phyloP scores from a whole-genome alignment of 2,329 filamentous ascomycete species.

The Mariannaea sp. region DNA sequence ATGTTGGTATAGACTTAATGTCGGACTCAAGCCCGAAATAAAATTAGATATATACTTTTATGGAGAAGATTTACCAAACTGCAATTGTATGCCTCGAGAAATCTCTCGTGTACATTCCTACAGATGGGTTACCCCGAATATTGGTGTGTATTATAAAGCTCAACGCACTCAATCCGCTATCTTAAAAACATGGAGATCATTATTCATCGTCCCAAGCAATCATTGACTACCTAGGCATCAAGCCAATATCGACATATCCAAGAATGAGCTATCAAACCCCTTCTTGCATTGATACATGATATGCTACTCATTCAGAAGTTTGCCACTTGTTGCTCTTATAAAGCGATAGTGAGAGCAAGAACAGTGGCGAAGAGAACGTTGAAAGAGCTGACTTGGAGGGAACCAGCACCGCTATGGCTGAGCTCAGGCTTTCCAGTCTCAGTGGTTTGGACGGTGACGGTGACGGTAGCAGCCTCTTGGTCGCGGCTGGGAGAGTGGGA shows the following conservation, averaged over 20 bases:
- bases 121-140: conserved; percentile 26
- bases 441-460: conserved; percentile 28
- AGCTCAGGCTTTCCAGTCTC: conserved; percentile 12
- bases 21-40: conserved; percentile 18
- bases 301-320: too few relatives aligned
- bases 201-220: conserved; percentile 28
- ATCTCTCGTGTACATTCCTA: conserved; percentile 31
- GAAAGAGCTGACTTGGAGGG: conserved; percentile 23
- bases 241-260: conserved; percentile 10
- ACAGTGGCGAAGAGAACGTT: conserved; percentile 32
- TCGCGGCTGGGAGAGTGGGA: background rate
- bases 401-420: conserved; percentile 25
- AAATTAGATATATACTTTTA: conserved; percentile 22
- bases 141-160: conserved; percentile 20
- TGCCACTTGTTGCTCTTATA: too few relatives aligned
- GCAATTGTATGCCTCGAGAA: too few relatives aligned
- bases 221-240: conserved; percentile 25
- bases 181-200: conserved; percentile 27
- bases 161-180: conserved; percentile 14
- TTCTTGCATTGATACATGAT: too few relatives aligned
- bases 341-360: conserved; percentile 29
- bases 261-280: conserved; percentile 6
- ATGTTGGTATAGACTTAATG: conserved; percentile 74
- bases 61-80: conserved; percentile 31
- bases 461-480: conserved; percentile 18